These are phyloP conservation scores for Prunus mume DNA, from an alignment of 306 rosid genomes.

Conservation along the genomic window DNA sequence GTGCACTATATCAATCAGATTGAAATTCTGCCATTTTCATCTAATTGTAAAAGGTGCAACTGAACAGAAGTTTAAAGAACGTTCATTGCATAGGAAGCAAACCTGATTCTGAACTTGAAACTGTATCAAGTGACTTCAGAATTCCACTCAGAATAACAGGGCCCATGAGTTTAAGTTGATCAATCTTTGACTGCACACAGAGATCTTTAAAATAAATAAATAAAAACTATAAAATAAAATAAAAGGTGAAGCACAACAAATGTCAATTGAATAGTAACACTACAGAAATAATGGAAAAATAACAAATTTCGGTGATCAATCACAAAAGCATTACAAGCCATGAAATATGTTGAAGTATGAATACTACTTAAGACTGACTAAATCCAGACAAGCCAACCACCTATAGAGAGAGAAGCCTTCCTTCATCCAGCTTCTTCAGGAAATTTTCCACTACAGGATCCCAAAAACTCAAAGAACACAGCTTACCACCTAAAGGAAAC, in stretches of 20 bases:
- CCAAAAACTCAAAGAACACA: neutral
- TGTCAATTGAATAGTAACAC: neutral
- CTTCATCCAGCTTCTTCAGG: neutral
- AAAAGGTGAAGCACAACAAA: neutral
- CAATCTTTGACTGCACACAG: constrained; percentile 66
- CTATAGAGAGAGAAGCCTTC: neutral
- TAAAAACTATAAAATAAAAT: neutral
- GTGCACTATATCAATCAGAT: constrained; percentile 22
- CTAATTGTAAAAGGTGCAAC: constrained; percentile 15
- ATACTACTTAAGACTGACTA: neutral
- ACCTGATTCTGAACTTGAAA: constrained; percentile 76
- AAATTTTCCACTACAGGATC: neutral
- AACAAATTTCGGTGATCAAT: neutral
- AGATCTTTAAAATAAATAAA: constrained; percentile 23
- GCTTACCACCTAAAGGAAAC: neutral
- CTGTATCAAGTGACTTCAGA: constrained; percentile 84
- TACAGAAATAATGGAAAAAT: neutral
- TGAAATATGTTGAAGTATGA: neutral
- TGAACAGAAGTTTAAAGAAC: constrained; percentile 4
- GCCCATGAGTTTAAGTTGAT: constrained; percentile 87
- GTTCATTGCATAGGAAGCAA: constrained; percentile 15
- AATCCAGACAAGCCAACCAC: neutral
- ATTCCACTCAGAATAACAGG: constrained; percentile 91
- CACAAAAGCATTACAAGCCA: neutral
- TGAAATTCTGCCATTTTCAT: constrained; percentile 5